A percentile compares a stretch with the other conserved stretches of the same genome.
Conservation (phyloP, 345 rosid species). For the Rubroshorea leprosula region DNA sequence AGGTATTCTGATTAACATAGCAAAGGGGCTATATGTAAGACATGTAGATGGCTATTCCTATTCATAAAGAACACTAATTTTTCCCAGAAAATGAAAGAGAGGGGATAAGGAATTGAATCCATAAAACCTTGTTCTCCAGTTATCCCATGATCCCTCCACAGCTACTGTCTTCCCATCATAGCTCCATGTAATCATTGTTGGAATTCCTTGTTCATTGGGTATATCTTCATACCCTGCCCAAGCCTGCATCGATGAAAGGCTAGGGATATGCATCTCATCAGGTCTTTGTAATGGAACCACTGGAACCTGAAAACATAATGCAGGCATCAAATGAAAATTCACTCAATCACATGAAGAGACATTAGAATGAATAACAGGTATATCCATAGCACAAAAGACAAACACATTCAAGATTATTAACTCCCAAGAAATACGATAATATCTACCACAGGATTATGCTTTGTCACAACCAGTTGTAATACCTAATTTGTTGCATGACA, state of each 20-base stretch:
- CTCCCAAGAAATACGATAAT: too few species aligned
- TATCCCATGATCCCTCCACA: slow-evolving; percentile 98
- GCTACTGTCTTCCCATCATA: slow-evolving; percentile 78
- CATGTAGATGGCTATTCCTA: neutral
- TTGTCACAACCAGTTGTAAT: too few species aligned
- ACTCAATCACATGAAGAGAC: neutral
- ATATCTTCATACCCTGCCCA: slow-evolving; percentile 49
- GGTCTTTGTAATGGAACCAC: slow-evolving; percentile 85
- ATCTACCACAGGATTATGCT: too few species aligned
- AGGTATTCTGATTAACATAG: slow-evolving; percentile 57
- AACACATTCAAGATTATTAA: too few species aligned
- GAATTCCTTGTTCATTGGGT: slow-evolving; percentile 65
- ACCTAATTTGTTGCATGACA: neutral
- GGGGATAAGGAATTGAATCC: neutral
- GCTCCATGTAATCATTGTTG: slow-evolving; percentile 92
- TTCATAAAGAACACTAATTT: slow-evolving; percentile 6
- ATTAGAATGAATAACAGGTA: slow-evolving; percentile 1
- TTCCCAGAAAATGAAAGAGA: neutral
- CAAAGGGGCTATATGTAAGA: slow-evolving; percentile 10
- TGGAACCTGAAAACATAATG: slow-evolving; percentile 50
- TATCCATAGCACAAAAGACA: neutral
- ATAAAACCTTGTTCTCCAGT: slow-evolving; percentile 73
- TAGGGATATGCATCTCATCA: slow-evolving; percentile 74
- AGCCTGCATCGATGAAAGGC: slow-evolving; percentile 52
- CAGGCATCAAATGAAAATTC: neutral